Percentiles rank a stretch among this genome's conserved stretches.
phyloP scores from a whole-genome alignment of 2,329 filamentous ascomycete species.

The Emergomyces africanus region DNA sequence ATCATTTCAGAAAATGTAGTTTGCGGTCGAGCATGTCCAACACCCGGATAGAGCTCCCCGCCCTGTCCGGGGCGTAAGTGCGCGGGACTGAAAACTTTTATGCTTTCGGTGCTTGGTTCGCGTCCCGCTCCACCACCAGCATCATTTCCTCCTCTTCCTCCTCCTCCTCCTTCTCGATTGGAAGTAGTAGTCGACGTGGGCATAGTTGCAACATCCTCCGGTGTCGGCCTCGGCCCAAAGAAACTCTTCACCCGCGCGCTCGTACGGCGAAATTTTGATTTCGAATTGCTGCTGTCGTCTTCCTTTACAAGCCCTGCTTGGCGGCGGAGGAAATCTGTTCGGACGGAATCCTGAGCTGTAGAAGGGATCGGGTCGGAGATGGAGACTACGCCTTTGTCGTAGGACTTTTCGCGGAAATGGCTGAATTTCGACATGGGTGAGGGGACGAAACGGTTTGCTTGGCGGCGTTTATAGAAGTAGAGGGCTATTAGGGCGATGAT shows the following conservation, averaged over 20 bases:
- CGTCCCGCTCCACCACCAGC: neutral
- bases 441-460: conserved; percentile 7
- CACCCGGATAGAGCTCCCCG: conserved; percentile 16
- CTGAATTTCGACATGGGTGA: conserved; percentile 13
- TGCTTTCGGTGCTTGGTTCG: conserved; percentile 30
- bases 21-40: conserved; percentile 17
- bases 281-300: conserved; percentile 17
- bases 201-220: conserved; percentile 10
- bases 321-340: conserved; percentile 31
- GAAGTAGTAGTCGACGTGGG: conserved; percentile 16
- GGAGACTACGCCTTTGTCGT: conserved; percentile 20
- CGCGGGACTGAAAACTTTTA: conserved; percentile 34
- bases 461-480: conserved; percentile 23
- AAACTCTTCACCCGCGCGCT: conserved; percentile 26
- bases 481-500: conserved; percentile 42
- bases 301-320: conserved; percentile 13
- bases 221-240: conserved; percentile 16
- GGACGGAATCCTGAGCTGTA: conserved; percentile 27
- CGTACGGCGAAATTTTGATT: conserved; percentile 23
- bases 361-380: conserved; percentile 33
- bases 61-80: conserved; percentile 15
- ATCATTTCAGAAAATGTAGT: conserved; percentile 29
- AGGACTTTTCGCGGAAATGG: conserved; percentile 21
- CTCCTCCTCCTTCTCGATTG: conserved; percentile 12
- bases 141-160: neutral